These are phyloP conservation scores for Tulasnella sp. DNA, from an alignment of 768 basidiomycete species.

Conservation along the genomic window DNA sequence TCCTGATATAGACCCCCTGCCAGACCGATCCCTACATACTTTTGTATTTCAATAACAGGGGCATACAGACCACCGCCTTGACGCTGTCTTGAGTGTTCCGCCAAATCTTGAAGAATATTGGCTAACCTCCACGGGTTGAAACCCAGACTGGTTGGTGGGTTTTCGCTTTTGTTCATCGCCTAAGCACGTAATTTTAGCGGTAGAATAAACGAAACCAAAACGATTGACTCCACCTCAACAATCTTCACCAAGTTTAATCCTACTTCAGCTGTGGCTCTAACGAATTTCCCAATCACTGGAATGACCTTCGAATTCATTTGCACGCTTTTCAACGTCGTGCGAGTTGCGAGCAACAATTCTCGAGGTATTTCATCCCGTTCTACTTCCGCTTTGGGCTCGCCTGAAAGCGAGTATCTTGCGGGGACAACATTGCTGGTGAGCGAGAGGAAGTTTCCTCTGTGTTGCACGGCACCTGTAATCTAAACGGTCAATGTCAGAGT, in stretches of 20 bases:
- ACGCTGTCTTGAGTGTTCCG: not conserved
- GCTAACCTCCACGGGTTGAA: not conserved
- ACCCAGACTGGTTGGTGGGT: not conserved
- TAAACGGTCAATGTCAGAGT: too few species aligned
- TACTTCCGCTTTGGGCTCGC: too few species aligned
- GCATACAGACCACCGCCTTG: accelerated
- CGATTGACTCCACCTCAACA: not conserved
- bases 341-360: not conserved
- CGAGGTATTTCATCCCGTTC: not conserved
- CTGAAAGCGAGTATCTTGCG: not conserved
- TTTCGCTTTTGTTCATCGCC: not conserved
- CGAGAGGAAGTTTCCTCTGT: too few species aligned
- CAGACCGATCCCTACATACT: not conserved
- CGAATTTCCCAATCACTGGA: not conserved
- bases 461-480: too few species aligned
- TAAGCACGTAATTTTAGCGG: not conserved
- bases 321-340: not conserved
- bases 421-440: too few species aligned
- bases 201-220: not conserved
- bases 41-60: not conserved
- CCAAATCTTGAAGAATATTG: not conserved
- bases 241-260: not conserved
- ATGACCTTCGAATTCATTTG: not conserved
- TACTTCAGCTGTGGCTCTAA: not conserved
- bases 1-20: too few species aligned